Base-by-base conservation (phyloP, 1,284 basidiomycete species). In the Cystobasidium sp. region DNA sequence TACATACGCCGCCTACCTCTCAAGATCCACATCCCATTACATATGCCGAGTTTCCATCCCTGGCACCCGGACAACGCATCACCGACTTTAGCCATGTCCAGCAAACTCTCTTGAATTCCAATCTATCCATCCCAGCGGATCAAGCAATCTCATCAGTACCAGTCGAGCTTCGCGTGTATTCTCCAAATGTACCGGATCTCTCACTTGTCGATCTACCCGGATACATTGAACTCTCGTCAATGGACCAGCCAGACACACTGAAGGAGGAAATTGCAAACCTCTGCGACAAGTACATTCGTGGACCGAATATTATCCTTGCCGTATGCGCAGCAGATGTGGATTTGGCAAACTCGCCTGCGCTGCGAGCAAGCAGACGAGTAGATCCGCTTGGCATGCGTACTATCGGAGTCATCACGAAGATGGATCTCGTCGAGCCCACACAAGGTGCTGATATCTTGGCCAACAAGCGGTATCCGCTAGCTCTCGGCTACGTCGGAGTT, bases 241-340 rank as follows among this genome's bases (percentile, higher is more conserved):
- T 98, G 85, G 96, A 99, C 84, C 97, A 99, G 82, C 96, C 96
- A 0, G 96, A 98, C 78, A 87, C 88, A 52, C 87, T 99, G 75
- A 95, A 94, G 81, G 94, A 97, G 80, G 95, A 96, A 83, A 97
- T 99, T 76, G 86, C 91, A 0, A 81, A 82, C 10, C 86, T 99
- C 0, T 98, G 96, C 83, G 95, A 98, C 76, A 93, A 90, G 82
- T 99, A 99, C 83, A 99, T 99, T 79, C 89, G 91, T 46, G 93
- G 97, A 81, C 96, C 96, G 12, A 99, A 99, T 82, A 94, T 99
- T 82, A 93, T 99, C 78, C 88, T 99, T 16, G 96, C 97, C 1
- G 94, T 99, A 8, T 99, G 96, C 81, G 92, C 96, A 2, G 96
- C 97, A 8, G 95, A 99, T 82, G 97, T 99, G 70, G 97, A 99